Percentiles rank a stretch among this genome's conserved stretches.
phyloP scores from a whole-genome alignment of 192 early-diverging fungal species.

The Thamnidium elegans region DNA sequence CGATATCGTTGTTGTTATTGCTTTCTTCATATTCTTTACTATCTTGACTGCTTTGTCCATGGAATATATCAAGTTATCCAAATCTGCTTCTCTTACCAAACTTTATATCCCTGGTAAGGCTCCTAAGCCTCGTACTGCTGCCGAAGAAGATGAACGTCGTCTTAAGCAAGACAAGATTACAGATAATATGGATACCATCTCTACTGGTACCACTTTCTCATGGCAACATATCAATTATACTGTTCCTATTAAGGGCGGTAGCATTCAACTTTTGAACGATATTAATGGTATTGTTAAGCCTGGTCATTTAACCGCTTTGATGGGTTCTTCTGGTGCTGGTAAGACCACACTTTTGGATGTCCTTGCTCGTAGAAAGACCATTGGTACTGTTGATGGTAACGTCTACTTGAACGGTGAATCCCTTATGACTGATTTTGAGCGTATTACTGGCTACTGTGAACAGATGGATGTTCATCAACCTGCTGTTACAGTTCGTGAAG shows the following conservation, averaged over 20 bases:
- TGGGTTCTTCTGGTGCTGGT: conserved; percentile 91
- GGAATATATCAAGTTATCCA: conserved; percentile 62
- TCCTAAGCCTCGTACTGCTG: conserved; percentile 17
- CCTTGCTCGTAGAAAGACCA: conserved; percentile 75
- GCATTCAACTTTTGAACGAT: conserved; percentile 63
- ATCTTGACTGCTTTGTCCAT: conserved; percentile 43
- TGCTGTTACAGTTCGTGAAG: conserved; percentile 91
- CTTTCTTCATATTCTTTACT: conserved; percentile 47
- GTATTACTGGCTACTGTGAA: conserved; percentile 76
- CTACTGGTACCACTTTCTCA: conserved; percentile 50
- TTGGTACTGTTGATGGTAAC: conserved; percentile 58
- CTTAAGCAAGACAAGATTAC: conserved; percentile 28
- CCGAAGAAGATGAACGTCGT: conserved; percentile 35
- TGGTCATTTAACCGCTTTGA: conserved; percentile 82
- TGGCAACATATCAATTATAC: conserved; percentile 70
- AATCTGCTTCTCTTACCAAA: conserved; percentile 50
- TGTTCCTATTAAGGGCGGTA: conserved; percentile 60
- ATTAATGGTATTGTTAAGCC: conserved; percentile 71
- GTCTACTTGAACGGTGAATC: conserved; percentile 55
- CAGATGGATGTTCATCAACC: conserved; percentile 87
- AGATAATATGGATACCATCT: conserved; percentile 41
- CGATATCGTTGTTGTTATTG: conserved; percentile 58
- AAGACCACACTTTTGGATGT: conserved; percentile 78
- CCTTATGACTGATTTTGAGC: conserved; percentile 51
- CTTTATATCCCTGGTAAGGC: conserved; percentile 45